These are phyloP conservation scores for Oryza meyeriana DNA, from an alignment of 176 grass and related monocot genomes.

Conservation along the genomic window DNA sequence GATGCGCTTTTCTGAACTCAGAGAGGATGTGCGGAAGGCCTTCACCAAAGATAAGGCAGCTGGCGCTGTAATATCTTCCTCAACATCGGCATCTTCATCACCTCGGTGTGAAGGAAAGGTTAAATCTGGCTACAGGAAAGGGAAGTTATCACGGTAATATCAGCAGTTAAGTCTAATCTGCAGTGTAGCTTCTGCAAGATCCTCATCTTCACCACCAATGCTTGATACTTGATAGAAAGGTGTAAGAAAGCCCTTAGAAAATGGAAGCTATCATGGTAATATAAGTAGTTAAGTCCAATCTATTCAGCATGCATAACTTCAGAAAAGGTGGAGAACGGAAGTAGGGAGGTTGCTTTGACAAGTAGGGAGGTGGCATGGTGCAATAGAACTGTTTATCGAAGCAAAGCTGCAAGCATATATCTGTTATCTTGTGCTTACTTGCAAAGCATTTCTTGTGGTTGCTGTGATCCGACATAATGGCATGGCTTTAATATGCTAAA, in stretches of 20 bases:
- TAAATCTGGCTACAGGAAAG: slow-evolving; percentile 25
- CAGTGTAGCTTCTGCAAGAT: slow-evolving; percentile 41
- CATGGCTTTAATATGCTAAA: slow-evolving; percentile 8
- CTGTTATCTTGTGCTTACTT: neutral
- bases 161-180: neutral
- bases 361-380: neutral
- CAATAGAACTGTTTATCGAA: neutral
- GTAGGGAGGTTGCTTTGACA: slow-evolving; percentile 9
- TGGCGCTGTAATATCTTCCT: slow-evolving; percentile 35
- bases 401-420: neutral
- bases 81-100: slow-evolving; percentile 42
- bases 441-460: slow-evolving; percentile 12
- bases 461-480: slow-evolving; percentile 12
- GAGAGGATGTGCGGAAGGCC: slow-evolving; percentile 78
- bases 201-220: slow-evolving; percentile 27
- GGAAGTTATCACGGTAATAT: neutral
- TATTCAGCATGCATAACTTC: neutral
- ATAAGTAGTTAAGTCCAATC: neutral
- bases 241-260: slow-evolving; percentile 4
- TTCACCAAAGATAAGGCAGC: slow-evolving; percentile 86
- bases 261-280: neutral
- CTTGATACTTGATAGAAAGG: neutral
- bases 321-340: neutral
- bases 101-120: slow-evolving; percentile 16
- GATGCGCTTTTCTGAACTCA: slow-evolving; percentile 81